Base-by-base conservation (phyloP, 768 basidiomycete species). In the Trametes elegans region DNA sequence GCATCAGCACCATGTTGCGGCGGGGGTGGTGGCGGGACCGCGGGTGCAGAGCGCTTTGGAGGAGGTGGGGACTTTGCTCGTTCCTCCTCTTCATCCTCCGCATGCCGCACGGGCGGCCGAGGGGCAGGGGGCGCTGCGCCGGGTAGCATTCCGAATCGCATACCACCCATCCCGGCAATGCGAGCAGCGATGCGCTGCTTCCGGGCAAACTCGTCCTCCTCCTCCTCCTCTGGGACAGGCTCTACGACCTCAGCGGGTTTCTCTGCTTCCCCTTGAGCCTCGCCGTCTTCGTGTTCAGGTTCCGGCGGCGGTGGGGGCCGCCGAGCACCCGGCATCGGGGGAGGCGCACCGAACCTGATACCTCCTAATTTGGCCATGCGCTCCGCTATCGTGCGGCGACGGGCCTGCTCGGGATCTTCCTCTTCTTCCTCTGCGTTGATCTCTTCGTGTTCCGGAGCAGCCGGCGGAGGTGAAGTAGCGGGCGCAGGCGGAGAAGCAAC, bases 361-460 rank as follows among this genome's bases (percentile, higher is more conserved):
- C 90, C 91, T 14, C 94, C 92, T 0, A 97, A 76, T 64, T 85
- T 91, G 1, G 93, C 93, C 93, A 97, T 95, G n/a, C 94, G 80
- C 54, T 96, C 93, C 1, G 93, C 92, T 32, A 97, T 90, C 1
- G 88, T 88, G 27, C 77, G 78, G 21, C 85, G 79, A 43, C 85
- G 77, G 2, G 70, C 59, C 10, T 68, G 64, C 19, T 75, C 77
- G 8, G 68, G 71, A 21, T 81, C 78, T 52, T 80, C 81, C 1
- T 73, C 73, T 46, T 80, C 77, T 14, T 55, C 55, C 21, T 44
- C 31, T 10, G 28, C 54, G 3, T 46, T 24, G 24, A 16, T 11
- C 27, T 53, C 34, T 3, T 60, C 56, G 2, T 60, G 60, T 19
- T 57, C 61, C 6, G 58, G 55, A 7, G 42, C 57, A 31, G 35